Evolutionary conservation across 495 filamentous ascomycete genomes (phyloP).

Genomic region (Daldinia loculata): DNA sequence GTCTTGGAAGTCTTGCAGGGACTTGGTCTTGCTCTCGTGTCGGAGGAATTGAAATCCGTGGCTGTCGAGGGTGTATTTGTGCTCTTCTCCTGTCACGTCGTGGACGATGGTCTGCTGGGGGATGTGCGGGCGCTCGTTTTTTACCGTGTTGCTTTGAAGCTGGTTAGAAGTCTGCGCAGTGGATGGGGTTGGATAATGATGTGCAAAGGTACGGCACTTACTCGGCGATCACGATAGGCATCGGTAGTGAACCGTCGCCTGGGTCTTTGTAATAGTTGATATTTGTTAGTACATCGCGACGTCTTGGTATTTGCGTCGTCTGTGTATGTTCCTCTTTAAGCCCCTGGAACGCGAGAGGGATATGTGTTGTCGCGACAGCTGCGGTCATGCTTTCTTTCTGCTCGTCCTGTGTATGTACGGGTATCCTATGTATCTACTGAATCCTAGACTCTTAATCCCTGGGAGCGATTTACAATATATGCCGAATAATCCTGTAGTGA

Average conservation of each 20-base stretch:
- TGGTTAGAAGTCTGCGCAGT: neutral
- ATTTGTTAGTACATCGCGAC: constrained; percentile 57
- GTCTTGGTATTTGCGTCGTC: constrained; percentile 2
- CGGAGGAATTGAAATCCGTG: constrained; percentile 53
- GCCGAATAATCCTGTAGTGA: neutral
- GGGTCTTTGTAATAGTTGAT: constrained; percentile 70
- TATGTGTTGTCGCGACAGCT: constrained; percentile 11
- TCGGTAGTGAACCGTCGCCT: constrained; percentile 66
- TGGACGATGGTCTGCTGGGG: constrained; percentile 51
- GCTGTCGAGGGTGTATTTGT: constrained; percentile 48
- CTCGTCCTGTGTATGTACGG: neutral
- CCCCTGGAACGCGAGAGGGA: neutral
- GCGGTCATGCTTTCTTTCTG: constrained; percentile 19
- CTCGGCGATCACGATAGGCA: constrained; percentile 59
- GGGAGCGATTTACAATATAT: neutral
- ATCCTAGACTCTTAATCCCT: neutral
- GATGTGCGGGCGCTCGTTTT: constrained; percentile 60
- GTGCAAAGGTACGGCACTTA: constrained; percentile 14
- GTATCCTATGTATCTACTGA: neutral
- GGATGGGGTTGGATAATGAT: neutral
- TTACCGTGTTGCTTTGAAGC: constrained; percentile 39
- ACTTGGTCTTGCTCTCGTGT: constrained; percentile 46
- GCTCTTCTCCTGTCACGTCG: constrained; percentile 51
- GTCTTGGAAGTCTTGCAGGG: constrained; percentile 66
- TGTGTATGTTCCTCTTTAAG: neutral